Conservation (phyloP, 768 basidiomycete species). For the Termitomyces sp. region DNA sequence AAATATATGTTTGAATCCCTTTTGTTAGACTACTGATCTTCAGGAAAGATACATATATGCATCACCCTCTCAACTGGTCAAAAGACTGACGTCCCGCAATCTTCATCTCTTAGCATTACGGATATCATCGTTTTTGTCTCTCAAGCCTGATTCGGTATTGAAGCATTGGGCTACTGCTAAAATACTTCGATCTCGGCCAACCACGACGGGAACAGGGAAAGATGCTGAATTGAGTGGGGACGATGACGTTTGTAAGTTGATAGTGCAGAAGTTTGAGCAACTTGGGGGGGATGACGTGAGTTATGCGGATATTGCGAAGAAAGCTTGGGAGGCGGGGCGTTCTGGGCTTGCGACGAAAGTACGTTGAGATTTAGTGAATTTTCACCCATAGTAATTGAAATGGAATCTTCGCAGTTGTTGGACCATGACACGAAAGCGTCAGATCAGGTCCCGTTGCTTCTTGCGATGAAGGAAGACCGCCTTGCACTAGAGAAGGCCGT, state of each 20-base stretch:
- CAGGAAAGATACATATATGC: constrained; percentile 67
- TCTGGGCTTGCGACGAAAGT: constrained; percentile 15
- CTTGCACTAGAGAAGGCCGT: constrained; percentile 86
- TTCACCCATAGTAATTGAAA: not conserved
- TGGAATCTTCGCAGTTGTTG: not conserved
- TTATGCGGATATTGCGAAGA: constrained; percentile 91
- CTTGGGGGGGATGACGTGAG: constrained; percentile 77
- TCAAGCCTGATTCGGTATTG: constrained; percentile 83
- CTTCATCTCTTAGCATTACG: constrained; percentile 90
- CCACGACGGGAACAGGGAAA: constrained; percentile 43
- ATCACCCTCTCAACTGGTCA: constrained; percentile 76
- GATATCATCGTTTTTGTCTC: constrained; percentile 75
- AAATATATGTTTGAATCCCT: constrained; percentile 20
- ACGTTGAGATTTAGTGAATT: not conserved
- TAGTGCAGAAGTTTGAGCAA: constrained; percentile 87
- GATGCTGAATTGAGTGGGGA: constrained; percentile 62
- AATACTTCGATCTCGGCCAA: constrained; percentile 68
- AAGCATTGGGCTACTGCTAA: constrained; percentile 97
- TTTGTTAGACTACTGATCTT: not conserved
- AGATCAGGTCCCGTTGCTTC: constrained; percentile 67
- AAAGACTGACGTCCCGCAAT: constrained; percentile 80
- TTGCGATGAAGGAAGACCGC: constrained; percentile 92
- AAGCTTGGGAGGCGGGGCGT: constrained; percentile 59
- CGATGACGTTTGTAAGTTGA: constrained; percentile 70
- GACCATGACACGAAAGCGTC: not conserved